Conservation (phyloP, 768 basidiomycete species). For the Auricularia sp. region DNA sequence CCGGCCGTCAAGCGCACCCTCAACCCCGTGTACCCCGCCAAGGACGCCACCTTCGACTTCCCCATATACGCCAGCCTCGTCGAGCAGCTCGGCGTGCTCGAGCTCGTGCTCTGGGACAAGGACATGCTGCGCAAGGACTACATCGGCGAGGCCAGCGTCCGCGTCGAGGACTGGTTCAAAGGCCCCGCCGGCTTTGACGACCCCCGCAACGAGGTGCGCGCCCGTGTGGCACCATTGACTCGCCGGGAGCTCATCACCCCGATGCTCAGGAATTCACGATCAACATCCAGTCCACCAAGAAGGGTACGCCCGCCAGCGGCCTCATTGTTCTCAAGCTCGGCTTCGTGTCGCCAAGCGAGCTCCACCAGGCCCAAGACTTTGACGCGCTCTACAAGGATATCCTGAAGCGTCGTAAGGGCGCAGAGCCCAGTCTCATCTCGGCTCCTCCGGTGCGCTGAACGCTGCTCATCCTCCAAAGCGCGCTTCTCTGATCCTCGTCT, state of each 20-base stretch:
- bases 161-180: constrained; percentile 76
- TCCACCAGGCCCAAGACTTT: constrained; percentile 36
- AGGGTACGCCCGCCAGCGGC: constrained; percentile 38
- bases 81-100: constrained; percentile 61
- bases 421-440: constrained; percentile 48
- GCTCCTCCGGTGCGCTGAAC: constrained; percentile 57
- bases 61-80: constrained; percentile 71
- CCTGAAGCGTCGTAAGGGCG: constrained; percentile 47
- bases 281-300: constrained; percentile 38
- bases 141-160: constrained; percentile 75
- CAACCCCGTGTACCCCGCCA: constrained; percentile 54
- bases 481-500: constrained; percentile 5
- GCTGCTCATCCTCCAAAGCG: background rate
- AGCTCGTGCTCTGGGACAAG: constrained; percentile 90
- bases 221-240: constrained; percentile 5
- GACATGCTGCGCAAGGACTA: constrained; percentile 88
- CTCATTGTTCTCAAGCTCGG: constrained; percentile 52
- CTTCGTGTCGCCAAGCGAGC: constrained; percentile 37
- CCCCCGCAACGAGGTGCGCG: constrained; percentile 53
- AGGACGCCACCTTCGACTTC: constrained; percentile 82
- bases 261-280: constrained; percentile 34
- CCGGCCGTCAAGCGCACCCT: constrained; percentile 63
- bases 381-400: constrained; percentile 56
- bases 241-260: background rate
- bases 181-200: constrained; percentile 47